phyloP scores from a whole-genome alignment of 345 rosid genomes.

The Syzygium aqueum region DNA sequence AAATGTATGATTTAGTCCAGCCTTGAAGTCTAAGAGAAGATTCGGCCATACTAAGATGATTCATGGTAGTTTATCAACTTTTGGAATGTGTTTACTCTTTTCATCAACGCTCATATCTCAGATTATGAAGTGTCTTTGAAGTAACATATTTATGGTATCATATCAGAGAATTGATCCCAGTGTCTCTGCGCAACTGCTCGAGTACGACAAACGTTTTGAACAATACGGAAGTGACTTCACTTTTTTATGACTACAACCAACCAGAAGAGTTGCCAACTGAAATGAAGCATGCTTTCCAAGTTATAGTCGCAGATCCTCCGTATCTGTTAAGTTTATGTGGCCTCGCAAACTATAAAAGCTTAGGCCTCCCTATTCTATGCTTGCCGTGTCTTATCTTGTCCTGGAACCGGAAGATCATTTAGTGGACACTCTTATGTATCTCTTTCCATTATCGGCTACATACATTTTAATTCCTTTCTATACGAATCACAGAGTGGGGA shows the following conservation, averaged over 20 bases:
- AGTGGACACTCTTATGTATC: neutral
- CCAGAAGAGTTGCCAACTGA: conserved; percentile 56
- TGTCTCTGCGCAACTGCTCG: conserved; percentile 50
- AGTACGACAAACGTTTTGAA: conserved; percentile 69
- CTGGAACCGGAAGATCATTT: neutral
- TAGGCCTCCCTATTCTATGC: neutral
- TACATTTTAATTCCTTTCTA: neutral
- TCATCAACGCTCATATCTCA: neutral
- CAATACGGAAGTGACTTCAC: conserved; percentile 66
- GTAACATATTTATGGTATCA: neutral
- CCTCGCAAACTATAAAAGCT: neutral
- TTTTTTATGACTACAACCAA: conserved; percentile 68
- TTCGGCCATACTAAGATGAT: neutral
- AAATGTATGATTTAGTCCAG: neutral
- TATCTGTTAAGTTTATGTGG: conserved; percentile 48
- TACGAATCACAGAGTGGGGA: conserved; percentile 61
- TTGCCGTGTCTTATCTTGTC: neutral
- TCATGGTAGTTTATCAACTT: neutral
- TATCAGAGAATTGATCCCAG: conserved; percentile 48
- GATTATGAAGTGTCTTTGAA: neutral
- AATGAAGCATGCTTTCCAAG: conserved; percentile 47
- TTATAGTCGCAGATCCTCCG: conserved; percentile 93
- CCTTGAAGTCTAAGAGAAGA: neutral
- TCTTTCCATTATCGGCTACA: neutral
- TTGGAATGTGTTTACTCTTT: neutral